A percentile compares a stretch with the other conserved stretches of the same genome.
Conservation (phyloP, 148 eudicot genomes). For the Vaccinium corymbosum region DNA sequence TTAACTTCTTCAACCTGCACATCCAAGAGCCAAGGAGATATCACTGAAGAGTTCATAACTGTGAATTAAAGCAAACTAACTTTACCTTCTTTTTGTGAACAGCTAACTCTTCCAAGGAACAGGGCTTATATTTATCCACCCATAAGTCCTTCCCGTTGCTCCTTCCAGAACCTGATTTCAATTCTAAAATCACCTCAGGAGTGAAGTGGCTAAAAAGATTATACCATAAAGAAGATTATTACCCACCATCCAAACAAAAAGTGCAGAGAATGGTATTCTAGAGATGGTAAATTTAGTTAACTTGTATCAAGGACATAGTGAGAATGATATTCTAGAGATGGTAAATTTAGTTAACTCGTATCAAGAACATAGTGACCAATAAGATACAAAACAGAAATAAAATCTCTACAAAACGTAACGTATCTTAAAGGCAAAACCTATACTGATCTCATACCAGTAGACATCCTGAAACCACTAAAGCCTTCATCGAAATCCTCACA, state of each 20-base stretch:
- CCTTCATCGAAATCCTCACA: conserved; percentile 70
- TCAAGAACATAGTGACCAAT: neutral
- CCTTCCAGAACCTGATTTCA: conserved; percentile 43
- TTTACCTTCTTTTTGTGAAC: conserved; percentile 94
- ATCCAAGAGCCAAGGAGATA: conserved; percentile 9
- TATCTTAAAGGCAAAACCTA: neutral
- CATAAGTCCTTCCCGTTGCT: conserved; percentile 42
- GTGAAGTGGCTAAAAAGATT: neutral
- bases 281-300: neutral
- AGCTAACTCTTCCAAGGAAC: conserved; percentile 69
- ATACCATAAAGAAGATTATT: neutral
- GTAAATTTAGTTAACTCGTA: neutral
- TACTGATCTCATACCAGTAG: conserved; percentile 70
- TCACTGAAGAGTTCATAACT: conserved; percentile 11
- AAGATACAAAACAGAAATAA: neutral
- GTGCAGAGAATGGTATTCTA: neutral
- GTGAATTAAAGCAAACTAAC: conserved; percentile 3
- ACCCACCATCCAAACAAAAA: neutral
- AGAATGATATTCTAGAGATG: neutral
- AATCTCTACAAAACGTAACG: neutral
- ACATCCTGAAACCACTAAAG: conserved; percentile 69
- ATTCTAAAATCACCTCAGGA: conserved; percentile 15
- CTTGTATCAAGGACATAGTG: neutral
- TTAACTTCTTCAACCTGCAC: conserved; percentile 91
- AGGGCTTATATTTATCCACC: conserved; percentile 84